Conservation (phyloP, 257 asterid genomes). For the Solanum gandarillasii region DNA sequence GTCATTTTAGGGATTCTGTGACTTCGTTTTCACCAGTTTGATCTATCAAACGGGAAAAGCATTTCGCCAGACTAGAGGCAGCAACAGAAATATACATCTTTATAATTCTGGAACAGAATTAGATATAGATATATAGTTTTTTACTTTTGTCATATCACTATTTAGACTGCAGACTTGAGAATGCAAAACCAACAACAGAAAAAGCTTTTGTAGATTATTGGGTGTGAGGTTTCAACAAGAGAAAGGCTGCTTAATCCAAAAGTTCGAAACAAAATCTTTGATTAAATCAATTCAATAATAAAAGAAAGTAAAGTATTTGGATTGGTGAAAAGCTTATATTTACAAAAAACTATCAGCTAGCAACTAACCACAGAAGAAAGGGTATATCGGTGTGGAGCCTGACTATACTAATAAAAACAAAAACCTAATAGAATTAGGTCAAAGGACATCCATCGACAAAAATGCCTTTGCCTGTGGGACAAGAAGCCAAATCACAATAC, state of each 20-base stretch:
- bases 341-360: neutral
- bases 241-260: neutral
- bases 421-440: neutral
- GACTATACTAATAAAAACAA: neutral
- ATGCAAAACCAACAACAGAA: neutral
- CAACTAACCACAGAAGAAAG: neutral
- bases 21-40: neutral
- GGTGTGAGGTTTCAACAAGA: neutral
- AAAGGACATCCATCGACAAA: conserved; percentile 53
- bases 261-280: neutral
- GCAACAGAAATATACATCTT: neutral
- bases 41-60: neutral
- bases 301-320: neutral
- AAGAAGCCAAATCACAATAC: conserved; percentile 38
- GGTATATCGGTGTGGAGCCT: neutral
- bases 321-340: neutral
- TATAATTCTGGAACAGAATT: neutral
- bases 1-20: neutral
- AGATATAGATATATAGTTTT: neutral
- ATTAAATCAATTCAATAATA: neutral
- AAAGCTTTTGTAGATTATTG: neutral
- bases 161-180: neutral
- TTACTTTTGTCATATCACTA: neutral
- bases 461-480: conserved; percentile 60
- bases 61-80: neutral